Evolutionary conservation across 768 basidiomycete genomes (phyloP).

Genomic region (Leccinum imitatum): DNA sequence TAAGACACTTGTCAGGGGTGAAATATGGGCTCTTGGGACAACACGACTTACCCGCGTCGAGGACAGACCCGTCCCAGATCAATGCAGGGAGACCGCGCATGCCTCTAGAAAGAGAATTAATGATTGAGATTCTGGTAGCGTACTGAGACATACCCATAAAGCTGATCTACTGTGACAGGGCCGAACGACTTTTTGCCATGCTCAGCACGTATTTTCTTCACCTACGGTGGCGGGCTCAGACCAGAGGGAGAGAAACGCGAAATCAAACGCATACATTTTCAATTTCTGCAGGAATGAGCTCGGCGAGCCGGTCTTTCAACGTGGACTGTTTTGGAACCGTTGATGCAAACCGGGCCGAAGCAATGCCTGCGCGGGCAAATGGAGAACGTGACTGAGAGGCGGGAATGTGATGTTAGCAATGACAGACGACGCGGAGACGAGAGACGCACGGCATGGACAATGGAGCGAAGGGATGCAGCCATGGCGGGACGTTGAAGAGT

Average conservation of each 20-base stretch:
- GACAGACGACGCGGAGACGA: constrained; percentile 16
- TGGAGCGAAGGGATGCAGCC: constrained; percentile 42
- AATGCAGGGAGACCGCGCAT: constrained; percentile 90
- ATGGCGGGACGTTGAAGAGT: constrained; percentile 32
- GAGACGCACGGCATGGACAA: constrained; percentile 35
- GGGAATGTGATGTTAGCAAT: neutral
- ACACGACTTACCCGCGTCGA: constrained; percentile 72
- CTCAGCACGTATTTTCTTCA: constrained; percentile 77
- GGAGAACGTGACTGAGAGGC: constrained; percentile 48
- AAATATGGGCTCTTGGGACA: neutral
- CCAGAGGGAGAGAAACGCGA: neutral
- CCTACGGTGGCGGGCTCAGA: constrained; percentile 41
- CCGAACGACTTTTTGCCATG: constrained; percentile 95
- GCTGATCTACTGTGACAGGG: constrained; percentile 85
- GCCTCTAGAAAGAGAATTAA: constrained; percentile 47
- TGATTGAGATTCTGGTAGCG: constrained; percentile 1
- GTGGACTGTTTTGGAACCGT: constrained; percentile 64
- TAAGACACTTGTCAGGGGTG: neutral
- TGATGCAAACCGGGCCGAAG: constrained; percentile 62
- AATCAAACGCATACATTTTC: constrained; percentile 33
- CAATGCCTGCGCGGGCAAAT: constrained; percentile 41
- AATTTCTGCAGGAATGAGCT: constrained; percentile 86
- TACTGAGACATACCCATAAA: constrained; percentile 67
- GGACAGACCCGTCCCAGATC: constrained; percentile 98
- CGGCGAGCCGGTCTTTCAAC: constrained; percentile 89